Conservation (phyloP, 2,329 filamentous ascomycete species). For the Ambrosiella cleistominuta region DNA sequence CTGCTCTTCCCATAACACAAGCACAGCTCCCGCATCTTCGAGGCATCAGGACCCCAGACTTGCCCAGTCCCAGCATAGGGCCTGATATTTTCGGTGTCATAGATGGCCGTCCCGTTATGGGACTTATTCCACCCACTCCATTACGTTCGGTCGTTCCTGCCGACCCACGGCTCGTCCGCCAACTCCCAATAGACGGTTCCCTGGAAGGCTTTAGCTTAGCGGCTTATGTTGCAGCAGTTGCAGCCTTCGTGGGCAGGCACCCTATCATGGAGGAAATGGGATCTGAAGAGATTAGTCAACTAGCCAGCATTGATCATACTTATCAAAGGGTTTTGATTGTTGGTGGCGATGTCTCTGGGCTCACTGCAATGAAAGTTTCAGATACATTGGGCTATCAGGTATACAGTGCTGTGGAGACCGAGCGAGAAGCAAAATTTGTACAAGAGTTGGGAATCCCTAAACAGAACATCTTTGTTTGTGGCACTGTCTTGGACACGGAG, state of each 20-base stretch:
- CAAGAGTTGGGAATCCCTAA: conserved; percentile 19
- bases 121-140: conserved; percentile 2
- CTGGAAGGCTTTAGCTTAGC: conserved; percentile 6
- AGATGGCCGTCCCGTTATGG: conserved; percentile 1
- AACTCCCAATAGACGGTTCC: background rate
- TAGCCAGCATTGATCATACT: background rate
- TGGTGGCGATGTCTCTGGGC: conserved; percentile 20
- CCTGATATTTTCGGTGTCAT: conserved; percentile 8
- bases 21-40: background rate
- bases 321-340: conserved; percentile 3
- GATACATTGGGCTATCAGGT: conserved; percentile 22
- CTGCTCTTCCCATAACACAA: background rate
- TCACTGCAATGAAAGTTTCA: conserved; percentile 27
- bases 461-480: conserved; percentile 1
- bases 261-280: conserved; percentile 3
- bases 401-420: conserved; percentile 23
- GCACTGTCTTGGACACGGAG: conserved; percentile 18
- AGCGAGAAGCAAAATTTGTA: conserved; percentile 23
- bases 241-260: background rate
- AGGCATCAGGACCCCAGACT: background rate
- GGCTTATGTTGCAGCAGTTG: conserved; percentile 7
- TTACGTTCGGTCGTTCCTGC: background rate
- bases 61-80: background rate
- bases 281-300: background rate
- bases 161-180: background rate